Conservation (phyloP, 2,329 filamentous ascomycete species). For the Dothidotthia symphoricarpi region DNA sequence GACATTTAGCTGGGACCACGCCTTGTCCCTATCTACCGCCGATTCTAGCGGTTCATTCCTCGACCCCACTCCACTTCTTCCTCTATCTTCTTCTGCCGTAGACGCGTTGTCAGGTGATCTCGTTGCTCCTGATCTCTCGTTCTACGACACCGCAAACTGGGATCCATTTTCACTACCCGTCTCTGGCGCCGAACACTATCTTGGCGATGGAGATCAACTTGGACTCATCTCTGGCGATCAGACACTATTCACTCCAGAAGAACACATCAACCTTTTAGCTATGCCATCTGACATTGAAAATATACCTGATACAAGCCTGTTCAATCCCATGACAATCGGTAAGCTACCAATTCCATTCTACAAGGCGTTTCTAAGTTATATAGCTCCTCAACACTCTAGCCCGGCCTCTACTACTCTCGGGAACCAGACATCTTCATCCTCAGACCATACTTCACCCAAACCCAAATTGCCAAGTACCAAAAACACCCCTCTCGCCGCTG, state of each 20-base stretch:
- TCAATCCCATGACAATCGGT: conserved; percentile 30
- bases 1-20: conserved; percentile 31
- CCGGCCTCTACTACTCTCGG: conserved; percentile 28
- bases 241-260: conserved; percentile 12
- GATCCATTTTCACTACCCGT: conserved; percentile 20
- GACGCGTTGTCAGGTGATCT: conserved; percentile 18
- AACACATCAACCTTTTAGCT: conserved; percentile 14
- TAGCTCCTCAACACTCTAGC: conserved; percentile 28
- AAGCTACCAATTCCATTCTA: neutral
- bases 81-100: conserved; percentile 25
- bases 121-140: conserved; percentile 17
- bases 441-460: conserved; percentile 22
- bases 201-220: conserved; percentile 20
- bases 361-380: conserved; percentile 10
- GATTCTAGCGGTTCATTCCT: conserved; percentile 19
- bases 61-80: conserved; percentile 20
- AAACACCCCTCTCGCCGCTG: conserved; percentile 20
- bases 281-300: conserved; percentile 17
- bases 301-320: conserved; percentile 17
- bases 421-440: conserved; percentile 25
- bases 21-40: conserved; percentile 26
- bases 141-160: conserved; percentile 27
- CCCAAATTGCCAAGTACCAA: conserved; percentile 26
- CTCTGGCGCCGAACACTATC: conserved; percentile 15
- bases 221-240: conserved; percentile 14